Conservation (phyloP, 805 yeast genomes). For the Danielozyma ontarioensis region DNA sequence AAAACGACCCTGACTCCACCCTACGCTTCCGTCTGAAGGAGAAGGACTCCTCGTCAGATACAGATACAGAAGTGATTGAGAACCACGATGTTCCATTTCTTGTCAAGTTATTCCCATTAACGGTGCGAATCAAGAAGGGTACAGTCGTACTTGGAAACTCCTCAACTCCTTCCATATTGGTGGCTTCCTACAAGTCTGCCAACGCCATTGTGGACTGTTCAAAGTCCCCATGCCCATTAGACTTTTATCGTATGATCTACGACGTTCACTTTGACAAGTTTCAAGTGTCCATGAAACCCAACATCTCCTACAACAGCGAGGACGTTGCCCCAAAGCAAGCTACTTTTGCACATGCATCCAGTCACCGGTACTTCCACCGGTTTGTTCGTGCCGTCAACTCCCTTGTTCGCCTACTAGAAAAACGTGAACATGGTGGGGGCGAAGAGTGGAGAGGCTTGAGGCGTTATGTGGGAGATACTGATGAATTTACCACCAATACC, state of each 20-base stretch:
- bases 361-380: background rate
- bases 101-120: conserved; percentile 53
- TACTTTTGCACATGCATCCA: background rate
- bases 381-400: background rate
- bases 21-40: conserved; percentile 1
- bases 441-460: conserved; percentile 71
- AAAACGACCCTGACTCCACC: conserved; percentile 3
- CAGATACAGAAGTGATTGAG: conserved; percentile 1
- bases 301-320: conserved; percentile 50
- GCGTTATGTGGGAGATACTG: conserved; percentile 50
- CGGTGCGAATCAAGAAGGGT: conserved; percentile 54
- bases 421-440: conserved; percentile 3
- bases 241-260: conserved; percentile 46
- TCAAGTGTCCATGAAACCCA: conserved; percentile 62
- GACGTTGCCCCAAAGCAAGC: background rate
- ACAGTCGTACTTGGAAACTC: conserved; percentile 77
- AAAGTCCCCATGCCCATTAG: conserved; percentile 43
- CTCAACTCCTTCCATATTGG: conserved; percentile 67
- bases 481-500: conserved; percentile 28
- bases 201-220: conserved; percentile 55
- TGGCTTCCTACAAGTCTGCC: conserved; percentile 53
- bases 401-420: background rate
- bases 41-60: conserved; percentile 2
- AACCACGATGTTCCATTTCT: conserved; percentile 8
- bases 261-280: conserved; percentile 46